Evolutionary conservation across 805 yeast genomes (phyloP).

Genomic region (Ogataea polymorpha): DNA sequence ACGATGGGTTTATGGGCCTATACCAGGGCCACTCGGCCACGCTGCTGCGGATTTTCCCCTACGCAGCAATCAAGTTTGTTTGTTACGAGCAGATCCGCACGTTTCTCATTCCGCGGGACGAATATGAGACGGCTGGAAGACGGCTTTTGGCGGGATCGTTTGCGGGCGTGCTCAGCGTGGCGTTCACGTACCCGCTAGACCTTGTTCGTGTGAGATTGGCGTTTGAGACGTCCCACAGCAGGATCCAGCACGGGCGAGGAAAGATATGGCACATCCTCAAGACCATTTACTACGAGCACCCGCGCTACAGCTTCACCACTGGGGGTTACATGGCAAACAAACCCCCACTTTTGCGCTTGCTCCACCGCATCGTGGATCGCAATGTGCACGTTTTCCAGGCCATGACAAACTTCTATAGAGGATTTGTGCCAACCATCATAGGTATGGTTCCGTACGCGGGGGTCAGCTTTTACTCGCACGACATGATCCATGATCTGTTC

Average conservation of each 20-base stretch:
- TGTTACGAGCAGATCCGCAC: constrained; percentile 91
- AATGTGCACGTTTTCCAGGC: constrained; percentile 35
- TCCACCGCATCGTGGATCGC: constrained; percentile 31
- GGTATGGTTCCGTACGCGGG: constrained; percentile 99
- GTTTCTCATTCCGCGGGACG: constrained; percentile 68
- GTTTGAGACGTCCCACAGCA: constrained; percentile 59
- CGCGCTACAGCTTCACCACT: constrained; percentile 28
- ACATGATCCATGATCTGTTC: constrained; percentile 80
- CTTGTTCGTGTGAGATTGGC: constrained; percentile 89
- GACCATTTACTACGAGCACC: constrained; percentile 33
- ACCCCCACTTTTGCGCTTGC: constrained; percentile 27
- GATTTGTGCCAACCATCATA: constrained; percentile 87
- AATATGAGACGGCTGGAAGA: constrained; percentile 75
- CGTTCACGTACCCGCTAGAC: constrained; percentile 89
- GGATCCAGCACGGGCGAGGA: constrained; percentile 29
- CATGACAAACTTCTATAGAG: constrained; percentile 79
- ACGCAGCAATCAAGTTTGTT: constrained; percentile 95
- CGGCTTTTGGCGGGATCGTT: constrained; percentile 85
- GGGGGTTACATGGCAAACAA: constrained; percentile 30
- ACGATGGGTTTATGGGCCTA: constrained; percentile 76
- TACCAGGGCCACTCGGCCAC: constrained; percentile 97
- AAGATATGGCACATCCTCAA: constrained; percentile 30
- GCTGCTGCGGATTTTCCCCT: constrained; percentile 85
- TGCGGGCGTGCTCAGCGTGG: constrained; percentile 84
- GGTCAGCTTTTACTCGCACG: constrained; percentile 93